A percentile compares a stretch with the other conserved stretches of the same genome.
Conservation (phyloP, 306 rosid genomes). For the Cyamopsis tetragonoloba region DNA sequence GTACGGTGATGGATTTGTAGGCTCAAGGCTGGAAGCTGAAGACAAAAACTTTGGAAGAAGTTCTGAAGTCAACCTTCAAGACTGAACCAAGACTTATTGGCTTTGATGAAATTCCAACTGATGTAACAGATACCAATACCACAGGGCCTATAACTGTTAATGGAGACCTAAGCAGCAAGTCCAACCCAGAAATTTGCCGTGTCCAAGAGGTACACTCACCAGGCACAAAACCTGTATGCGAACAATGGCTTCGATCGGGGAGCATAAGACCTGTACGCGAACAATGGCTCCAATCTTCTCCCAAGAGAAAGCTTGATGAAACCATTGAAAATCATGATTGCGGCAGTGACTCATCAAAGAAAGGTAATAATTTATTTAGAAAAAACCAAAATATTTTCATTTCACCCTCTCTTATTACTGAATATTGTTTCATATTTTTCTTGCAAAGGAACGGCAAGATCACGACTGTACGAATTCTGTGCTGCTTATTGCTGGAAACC, state of each 20-base stretch:
- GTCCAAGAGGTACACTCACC: constrained; percentile 8
- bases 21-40: constrained; percentile 53
- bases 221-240: constrained; percentile 18
- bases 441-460: constrained; percentile 45
- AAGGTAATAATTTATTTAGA: constrained; percentile 61
- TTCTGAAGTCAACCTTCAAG: constrained; percentile 54
- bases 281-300: constrained; percentile 25
- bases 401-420: constrained; percentile 10
- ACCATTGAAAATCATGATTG: constrained; percentile 24
- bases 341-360: constrained; percentile 23
- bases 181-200: constrained; percentile 21
- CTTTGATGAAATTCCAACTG: constrained; percentile 68
- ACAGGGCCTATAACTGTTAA: background rate
- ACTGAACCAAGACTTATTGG: constrained; percentile 74
- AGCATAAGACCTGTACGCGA: constrained; percentile 22
- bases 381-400: background rate
- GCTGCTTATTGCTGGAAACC: constrained; percentile 58
- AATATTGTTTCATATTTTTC: constrained; percentile 33
- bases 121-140: constrained; percentile 28
- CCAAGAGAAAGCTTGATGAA: background rate
- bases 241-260: too few relatives aligned
- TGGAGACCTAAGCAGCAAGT: constrained; percentile 27
- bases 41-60: constrained; percentile 69
- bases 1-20: constrained; percentile 39
- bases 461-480: constrained; percentile 68